phyloP scores from a whole-genome alignment of 305 asterid genomes.

The Plantago coronopus region DNA sequence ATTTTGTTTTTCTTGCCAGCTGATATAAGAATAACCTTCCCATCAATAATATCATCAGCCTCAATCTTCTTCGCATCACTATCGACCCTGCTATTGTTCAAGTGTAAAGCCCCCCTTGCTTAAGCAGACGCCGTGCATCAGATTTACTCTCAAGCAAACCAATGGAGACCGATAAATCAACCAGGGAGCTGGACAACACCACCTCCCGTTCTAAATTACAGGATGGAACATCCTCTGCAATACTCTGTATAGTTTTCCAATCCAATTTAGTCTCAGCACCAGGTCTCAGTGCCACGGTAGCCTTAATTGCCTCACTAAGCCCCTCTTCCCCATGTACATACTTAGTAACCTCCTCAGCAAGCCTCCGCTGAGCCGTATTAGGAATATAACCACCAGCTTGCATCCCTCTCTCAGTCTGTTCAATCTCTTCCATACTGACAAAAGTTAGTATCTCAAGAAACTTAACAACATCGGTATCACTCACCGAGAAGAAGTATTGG shows the following conservation, averaged over 20 bases:
- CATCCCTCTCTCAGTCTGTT: slow-evolving; percentile 52
- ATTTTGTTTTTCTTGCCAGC: slow-evolving; percentile 94
- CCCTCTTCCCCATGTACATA: slow-evolving; percentile 88
- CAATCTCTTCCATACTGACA: slow-evolving; percentile 59
- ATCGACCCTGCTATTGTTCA: slow-evolving; percentile 66
- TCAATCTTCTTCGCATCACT: slow-evolving; percentile 75
- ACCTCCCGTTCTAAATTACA: slow-evolving; percentile 41
- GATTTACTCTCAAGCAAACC: slow-evolving; percentile 86
- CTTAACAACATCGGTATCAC: slow-evolving; percentile 66
- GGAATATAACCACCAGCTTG: slow-evolving; percentile 50
- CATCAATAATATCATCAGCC: slow-evolving; percentile 65
- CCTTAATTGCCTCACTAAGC: slow-evolving; percentile 61
- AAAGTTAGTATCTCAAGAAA: slow-evolving; percentile 75
- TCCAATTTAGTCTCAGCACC: slow-evolving; percentile 71
- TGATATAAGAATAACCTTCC: slow-evolving; percentile 70
- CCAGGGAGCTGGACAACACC: slow-evolving; percentile 48
- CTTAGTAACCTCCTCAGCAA: slow-evolving; percentile 88
- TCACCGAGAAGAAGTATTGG: slow-evolving; percentile 67
- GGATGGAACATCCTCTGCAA: slow-evolving; percentile 76
- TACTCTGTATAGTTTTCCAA: slow-evolving; percentile 60
- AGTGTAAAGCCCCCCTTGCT: slow-evolving; percentile 92
- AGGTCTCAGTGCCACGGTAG: slow-evolving; percentile 82
- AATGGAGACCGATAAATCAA: slow-evolving; percentile 57
- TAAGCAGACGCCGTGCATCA: slow-evolving; percentile 74
- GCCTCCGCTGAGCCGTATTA: slow-evolving; percentile 70